phyloP scores from a whole-genome alignment of 768 basidiomycete genomes.

The Naganishia randhawae region DNA sequence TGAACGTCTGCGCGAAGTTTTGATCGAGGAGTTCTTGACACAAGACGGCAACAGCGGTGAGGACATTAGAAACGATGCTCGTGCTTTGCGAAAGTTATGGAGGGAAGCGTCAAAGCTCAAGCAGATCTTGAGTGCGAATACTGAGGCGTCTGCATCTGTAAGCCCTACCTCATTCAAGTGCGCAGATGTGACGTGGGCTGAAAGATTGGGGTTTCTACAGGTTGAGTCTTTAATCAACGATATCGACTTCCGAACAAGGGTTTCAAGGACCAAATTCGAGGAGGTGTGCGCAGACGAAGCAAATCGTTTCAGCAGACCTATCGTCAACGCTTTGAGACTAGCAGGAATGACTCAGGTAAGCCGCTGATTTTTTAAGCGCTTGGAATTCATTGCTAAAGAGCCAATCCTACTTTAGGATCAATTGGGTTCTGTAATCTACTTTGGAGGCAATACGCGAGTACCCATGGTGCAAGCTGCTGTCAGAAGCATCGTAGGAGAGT shows the following conservation, averaged over 20 bases:
- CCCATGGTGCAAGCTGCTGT: constrained; percentile 88
- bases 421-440: constrained; percentile 83
- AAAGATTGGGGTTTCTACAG: constrained; percentile 51
- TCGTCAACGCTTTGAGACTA: constrained; percentile 65
- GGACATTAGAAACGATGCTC: constrained; percentile 68
- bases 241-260: constrained; percentile 77
- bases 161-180: constrained; percentile 39
- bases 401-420: constrained; percentile 57
- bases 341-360: constrained; percentile 64
- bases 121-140: constrained; percentile 86
- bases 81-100: constrained; percentile 87
- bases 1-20: constrained; percentile 71
- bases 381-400: constrained; percentile 16
- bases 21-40: constrained; percentile 57
- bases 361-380: constrained; percentile 11
- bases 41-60: constrained; percentile 51
- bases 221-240: constrained; percentile 87
- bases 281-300: constrained; percentile 65
- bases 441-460: constrained; percentile 81
- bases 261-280: constrained; percentile 78
- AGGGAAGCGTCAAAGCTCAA: constrained; percentile 91
- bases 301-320: constrained; percentile 64
- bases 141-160: constrained; percentile 69
- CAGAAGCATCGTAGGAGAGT: constrained; percentile 68
- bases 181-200: constrained; percentile 15